Conservation (phyloP, 2,329 filamentous ascomycete genomes). For the Aspergillus sp. region DNA sequence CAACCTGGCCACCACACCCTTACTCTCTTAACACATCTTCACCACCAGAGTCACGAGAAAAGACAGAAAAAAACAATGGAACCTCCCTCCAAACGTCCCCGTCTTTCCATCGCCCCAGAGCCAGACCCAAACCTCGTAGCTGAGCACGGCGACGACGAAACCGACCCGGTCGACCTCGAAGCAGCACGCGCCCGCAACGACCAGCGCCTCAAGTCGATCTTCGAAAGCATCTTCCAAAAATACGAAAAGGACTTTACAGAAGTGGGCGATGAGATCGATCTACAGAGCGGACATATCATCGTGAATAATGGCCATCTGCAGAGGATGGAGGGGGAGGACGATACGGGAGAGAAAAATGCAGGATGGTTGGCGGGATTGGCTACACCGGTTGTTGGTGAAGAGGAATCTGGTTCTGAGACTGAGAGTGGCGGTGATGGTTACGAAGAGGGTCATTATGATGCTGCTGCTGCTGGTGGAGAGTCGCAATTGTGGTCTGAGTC, state of each 20-base stretch:
- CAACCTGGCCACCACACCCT: not conserved
- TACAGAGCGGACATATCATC: constrained; percentile 71
- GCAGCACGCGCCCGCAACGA: constrained; percentile 59
- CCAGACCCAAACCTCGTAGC: not conserved
- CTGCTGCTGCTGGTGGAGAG: constrained; percentile 3
- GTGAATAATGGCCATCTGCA: constrained; percentile 82
- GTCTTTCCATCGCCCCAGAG: constrained; percentile 30
- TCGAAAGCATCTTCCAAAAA: constrained; percentile 83
- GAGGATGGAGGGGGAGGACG: constrained; percentile 52
- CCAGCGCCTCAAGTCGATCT: constrained; percentile 66
- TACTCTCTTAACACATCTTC: not conserved
- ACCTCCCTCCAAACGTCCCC: constrained; percentile 49
- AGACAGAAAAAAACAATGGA: constrained; percentile 17
- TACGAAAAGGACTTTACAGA: constrained; percentile 76
- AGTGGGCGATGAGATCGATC: constrained; percentile 81
- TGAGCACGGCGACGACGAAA: constrained; percentile 14
- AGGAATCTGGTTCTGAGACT: not conserved
- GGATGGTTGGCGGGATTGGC: not conserved
- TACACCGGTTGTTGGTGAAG: not conserved
- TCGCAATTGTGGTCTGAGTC: not conserved
- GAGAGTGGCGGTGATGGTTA: constrained; percentile 2
- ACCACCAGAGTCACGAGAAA: not conserved
- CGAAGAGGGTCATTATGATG: constrained; percentile 1
- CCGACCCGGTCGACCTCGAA: constrained; percentile 47
- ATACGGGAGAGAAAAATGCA: constrained; percentile 31